Conservation (phyloP, 331 rosid genomes). For the Quercus tomentella region DNA sequence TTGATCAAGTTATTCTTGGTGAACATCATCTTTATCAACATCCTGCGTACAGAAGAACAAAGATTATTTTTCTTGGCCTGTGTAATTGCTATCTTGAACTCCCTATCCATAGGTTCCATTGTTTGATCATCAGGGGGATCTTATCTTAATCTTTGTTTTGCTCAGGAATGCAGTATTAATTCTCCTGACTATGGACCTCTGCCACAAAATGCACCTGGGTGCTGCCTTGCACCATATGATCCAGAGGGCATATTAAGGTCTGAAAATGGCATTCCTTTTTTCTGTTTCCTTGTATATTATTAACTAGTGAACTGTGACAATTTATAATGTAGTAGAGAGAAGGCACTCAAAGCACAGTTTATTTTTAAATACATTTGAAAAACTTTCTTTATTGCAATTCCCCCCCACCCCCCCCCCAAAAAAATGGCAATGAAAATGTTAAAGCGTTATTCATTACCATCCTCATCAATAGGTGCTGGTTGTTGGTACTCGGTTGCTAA, state of each 20-base stretch:
- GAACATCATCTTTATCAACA: conserved; percentile 64
- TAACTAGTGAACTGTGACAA: not conserved
- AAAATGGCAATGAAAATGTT: not conserved
- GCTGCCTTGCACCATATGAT: conserved; percentile 84
- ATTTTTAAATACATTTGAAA: not conserved
- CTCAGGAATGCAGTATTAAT: conserved; percentile 70
- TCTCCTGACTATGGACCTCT: conserved; percentile 81
- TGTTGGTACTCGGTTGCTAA: not conserved
- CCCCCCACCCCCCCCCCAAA: too few species aligned
- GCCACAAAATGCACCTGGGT: conserved; percentile 62
- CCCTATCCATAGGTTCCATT: not conserved
- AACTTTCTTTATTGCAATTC: not conserved
- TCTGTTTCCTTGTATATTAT: not conserved
- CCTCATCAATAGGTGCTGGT: too few species aligned
- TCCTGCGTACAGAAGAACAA: conserved; percentile 71
- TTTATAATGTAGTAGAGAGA: not conserved
- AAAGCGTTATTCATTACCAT: not conserved
- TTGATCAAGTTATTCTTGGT: conserved; percentile 66
- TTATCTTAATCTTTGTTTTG: conserved; percentile 15
- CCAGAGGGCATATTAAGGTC: conserved; percentile 82
- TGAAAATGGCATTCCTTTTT: conserved; percentile 2
- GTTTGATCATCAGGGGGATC: conserved; percentile 8
- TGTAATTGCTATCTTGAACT: conserved; percentile 11
- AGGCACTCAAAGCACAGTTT: not conserved
- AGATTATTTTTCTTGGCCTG: conserved; percentile 33